These are phyloP conservation scores for Rutstroemia sp. DNA, from an alignment of 2,329 filamentous ascomycete species.

Conservation along the genomic window DNA sequence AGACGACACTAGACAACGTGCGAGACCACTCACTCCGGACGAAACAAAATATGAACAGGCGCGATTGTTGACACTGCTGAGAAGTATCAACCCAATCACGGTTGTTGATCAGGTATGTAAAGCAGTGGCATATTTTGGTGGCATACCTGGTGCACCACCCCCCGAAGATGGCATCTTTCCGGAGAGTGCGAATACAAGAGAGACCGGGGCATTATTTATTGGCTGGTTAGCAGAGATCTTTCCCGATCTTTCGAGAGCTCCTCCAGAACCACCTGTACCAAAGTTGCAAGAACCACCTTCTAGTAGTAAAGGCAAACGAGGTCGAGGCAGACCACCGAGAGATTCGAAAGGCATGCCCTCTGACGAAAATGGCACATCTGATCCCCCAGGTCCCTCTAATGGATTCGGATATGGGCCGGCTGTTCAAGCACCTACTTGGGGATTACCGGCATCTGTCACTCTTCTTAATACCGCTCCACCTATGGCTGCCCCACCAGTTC, in stretches of 20 bases:
- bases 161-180: constrained; percentile 45
- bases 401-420: constrained; percentile 27
- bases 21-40: constrained; percentile 33
- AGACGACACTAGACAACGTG: constrained; percentile 24
- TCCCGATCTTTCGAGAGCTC: constrained; percentile 31
- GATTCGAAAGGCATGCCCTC: constrained; percentile 12
- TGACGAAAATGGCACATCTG: constrained; percentile 9
- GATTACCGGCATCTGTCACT: constrained; percentile 23
- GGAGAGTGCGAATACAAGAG: constrained; percentile 47
- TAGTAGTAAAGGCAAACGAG: constrained; percentile 15
- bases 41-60: constrained; percentile 54
- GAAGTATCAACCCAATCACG: constrained; percentile 44
- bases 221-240: constrained; percentile 59
- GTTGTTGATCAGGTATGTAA: constrained; percentile 58
- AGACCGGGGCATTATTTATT: constrained; percentile 49
- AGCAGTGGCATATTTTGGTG: constrained; percentile 56
- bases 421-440: constrained; percentile 26
- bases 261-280: constrained; percentile 15
- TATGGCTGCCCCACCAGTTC: constrained; percentile 12
- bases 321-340: constrained; percentile 21
- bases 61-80: constrained; percentile 49
- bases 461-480: constrained; percentile 21
- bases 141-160: constrained; percentile 48
- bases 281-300: constrained; percentile 1
- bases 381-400: constrained; percentile 26